A percentile compares a stretch with the other conserved stretches of the same genome.
These are phyloP conservation scores for Cyberlindnera bimundalis DNA, from an alignment of 805 yeast genomes.

Conservation along the genomic window DNA sequence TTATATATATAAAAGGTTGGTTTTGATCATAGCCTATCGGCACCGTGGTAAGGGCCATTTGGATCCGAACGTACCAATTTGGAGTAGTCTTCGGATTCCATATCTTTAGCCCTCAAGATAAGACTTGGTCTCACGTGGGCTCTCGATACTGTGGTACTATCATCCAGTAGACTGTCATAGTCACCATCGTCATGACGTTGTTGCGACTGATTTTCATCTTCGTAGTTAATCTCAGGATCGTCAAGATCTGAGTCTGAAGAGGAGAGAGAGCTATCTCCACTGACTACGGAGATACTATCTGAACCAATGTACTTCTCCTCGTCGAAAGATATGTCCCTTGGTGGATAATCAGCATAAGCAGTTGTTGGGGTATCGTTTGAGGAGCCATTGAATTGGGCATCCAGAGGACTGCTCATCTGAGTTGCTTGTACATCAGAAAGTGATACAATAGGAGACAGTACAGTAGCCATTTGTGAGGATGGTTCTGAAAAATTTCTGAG, in stretches of 20 bases:
- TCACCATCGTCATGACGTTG: constrained; percentile 3
- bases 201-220: background rate
- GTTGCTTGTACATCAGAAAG: background rate
- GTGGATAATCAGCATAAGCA: constrained; percentile 2
- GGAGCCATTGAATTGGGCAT: background rate
- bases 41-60: background rate
- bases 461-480: background rate
- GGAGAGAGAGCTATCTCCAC: background rate
- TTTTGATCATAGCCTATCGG: background rate
- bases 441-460: background rate
- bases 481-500: background rate
- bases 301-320: constrained; percentile 14
- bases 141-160: constrained; percentile 1
- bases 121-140: constrained; percentile 21
- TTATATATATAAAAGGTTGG: too few species aligned
- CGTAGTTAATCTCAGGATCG: background rate
- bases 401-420: background rate
- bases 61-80: constrained; percentile 9
- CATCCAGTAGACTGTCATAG: constrained; percentile 9
- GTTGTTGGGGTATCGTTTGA: background rate
- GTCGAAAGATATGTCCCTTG: constrained; percentile 8
- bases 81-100: constrained; percentile 26
- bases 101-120: constrained; percentile 20
- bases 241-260: background rate
- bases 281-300: background rate